A percentile compares a stretch with the other conserved stretches of the same genome.
phyloP scores from a whole-genome alignment of 2,329 filamentous ascomycete species.

The Xylaria sp. region DNA sequence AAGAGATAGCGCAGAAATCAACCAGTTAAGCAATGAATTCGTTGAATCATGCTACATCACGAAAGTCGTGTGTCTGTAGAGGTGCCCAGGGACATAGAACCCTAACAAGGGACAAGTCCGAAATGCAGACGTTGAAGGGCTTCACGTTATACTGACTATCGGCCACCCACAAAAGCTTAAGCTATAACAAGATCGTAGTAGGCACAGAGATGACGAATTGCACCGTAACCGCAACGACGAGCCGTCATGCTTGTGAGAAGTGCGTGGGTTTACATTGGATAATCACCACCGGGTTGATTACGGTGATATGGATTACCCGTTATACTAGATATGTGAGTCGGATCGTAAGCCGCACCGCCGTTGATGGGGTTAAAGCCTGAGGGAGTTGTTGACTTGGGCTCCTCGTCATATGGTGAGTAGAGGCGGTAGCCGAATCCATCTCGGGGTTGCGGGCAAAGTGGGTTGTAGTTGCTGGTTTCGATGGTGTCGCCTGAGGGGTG shows the following conservation, averaged over 20 bases:
- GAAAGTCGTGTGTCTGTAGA: not conserved
- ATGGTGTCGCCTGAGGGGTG: constrained; percentile 34
- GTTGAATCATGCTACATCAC: constrained; percentile 16
- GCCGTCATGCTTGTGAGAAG: not conserved
- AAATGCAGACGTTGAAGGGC: not conserved
- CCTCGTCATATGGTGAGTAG: constrained; percentile 39
- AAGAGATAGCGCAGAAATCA: not conserved
- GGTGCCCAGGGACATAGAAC: not conserved
- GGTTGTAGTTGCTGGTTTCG: constrained; percentile 40
- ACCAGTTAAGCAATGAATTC: constrained; percentile 23
- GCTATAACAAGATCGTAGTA: not conserved
- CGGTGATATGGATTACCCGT: constrained; percentile 28
- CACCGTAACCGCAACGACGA: not conserved
- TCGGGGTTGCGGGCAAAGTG: constrained; percentile 42
- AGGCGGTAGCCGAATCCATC: constrained; percentile 39
- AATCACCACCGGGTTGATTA: constrained; percentile 29
- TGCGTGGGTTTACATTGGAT: constrained; percentile 15
- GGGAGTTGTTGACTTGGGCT: constrained; percentile 29
- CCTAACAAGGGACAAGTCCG: not conserved
- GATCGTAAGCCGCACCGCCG: constrained; percentile 30
- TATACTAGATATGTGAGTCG: constrained; percentile 32
- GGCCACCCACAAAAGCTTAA: not conserved
- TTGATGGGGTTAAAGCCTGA: constrained; percentile 40
- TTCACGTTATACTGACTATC: not conserved
- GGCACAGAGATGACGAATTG: not conserved